Conservation (phyloP, 2,329 filamentous ascomycete species). For the Chalaropsis ovoidea region DNA sequence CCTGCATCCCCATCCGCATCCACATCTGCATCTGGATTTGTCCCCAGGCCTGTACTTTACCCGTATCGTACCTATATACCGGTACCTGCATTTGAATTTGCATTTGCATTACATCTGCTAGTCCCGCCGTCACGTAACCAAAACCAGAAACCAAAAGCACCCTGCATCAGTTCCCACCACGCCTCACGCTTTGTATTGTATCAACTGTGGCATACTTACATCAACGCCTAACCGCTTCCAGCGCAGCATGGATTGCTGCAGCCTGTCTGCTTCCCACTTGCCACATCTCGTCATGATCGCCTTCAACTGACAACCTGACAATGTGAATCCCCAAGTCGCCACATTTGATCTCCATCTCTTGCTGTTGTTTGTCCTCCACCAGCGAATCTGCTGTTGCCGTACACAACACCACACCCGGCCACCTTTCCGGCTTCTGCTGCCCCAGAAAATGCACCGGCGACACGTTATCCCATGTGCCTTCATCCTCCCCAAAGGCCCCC, state of each 20-base stretch:
- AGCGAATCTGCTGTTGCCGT: slow-evolving; percentile 14
- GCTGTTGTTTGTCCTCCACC: slow-evolving; percentile 19
- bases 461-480: slow-evolving; percentile 34
- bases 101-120: too few relatives aligned
- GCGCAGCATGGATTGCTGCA: background rate
- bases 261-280: slow-evolving; percentile 9
- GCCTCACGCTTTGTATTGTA: too few relatives aligned
- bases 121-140: too few relatives aligned
- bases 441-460: slow-evolving; percentile 33
- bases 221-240: background rate
- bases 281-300: slow-evolving; percentile 23
- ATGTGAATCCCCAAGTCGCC: background rate
- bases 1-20: background rate
- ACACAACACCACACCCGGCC: slow-evolving; percentile 1
- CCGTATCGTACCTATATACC: too few relatives aligned
- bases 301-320: slow-evolving; percentile 5
- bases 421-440: background rate
- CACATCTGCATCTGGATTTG: background rate
- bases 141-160: too few relatives aligned
- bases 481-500: slow-evolving; percentile 39
- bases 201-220: too few relatives aligned
- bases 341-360: slow-evolving; percentile 10
- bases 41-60: too few relatives aligned
- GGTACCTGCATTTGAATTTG: too few relatives aligned
- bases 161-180: too few relatives aligned